Percentiles rank a stretch among this genome's conserved stretches.
Conservation (phyloP, 2,329 filamentous ascomycete species). For the Akanthomyces uredinophilus region DNA sequence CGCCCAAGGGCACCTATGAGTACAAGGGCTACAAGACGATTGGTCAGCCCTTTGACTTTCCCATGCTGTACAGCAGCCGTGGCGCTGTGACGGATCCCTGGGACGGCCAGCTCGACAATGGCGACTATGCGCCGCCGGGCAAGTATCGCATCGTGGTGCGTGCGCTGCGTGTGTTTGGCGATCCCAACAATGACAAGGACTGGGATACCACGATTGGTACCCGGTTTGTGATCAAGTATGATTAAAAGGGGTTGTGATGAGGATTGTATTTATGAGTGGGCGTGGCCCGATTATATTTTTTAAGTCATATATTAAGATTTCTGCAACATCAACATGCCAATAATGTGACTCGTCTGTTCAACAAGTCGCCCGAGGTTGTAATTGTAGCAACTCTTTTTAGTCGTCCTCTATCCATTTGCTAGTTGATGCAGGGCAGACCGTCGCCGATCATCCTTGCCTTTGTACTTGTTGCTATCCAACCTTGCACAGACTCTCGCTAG, state of each 20-base stretch:
- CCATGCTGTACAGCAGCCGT: conserved; percentile 29
- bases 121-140: conserved; percentile 43
- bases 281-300: background rate
- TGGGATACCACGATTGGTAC: conserved; percentile 42
- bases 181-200: conserved; percentile 37
- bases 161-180: conserved; percentile 47
- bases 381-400: too few species aligned
- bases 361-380: too few species aligned
- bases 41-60: conserved; percentile 40
- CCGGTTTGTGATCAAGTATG: conserved; percentile 42
- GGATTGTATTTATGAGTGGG: background rate
- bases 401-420: too few species aligned
- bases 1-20: conserved; percentile 26
- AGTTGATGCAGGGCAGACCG: too few species aligned
- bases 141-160: conserved; percentile 45
- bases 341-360: too few species aligned
- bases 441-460: too few species aligned
- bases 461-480: too few species aligned
- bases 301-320: background rate
- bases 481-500: too few species aligned
- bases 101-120: conserved; percentile 43
- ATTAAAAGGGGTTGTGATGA: background rate
- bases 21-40: conserved; percentile 36
- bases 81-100: conserved; percentile 28
- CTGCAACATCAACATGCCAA: too few species aligned